Percentiles rank a stretch among this genome's conserved stretches.
Conservation (phyloP, 768 basidiomycete genomes). For the Leccinum pellstonianum region DNA sequence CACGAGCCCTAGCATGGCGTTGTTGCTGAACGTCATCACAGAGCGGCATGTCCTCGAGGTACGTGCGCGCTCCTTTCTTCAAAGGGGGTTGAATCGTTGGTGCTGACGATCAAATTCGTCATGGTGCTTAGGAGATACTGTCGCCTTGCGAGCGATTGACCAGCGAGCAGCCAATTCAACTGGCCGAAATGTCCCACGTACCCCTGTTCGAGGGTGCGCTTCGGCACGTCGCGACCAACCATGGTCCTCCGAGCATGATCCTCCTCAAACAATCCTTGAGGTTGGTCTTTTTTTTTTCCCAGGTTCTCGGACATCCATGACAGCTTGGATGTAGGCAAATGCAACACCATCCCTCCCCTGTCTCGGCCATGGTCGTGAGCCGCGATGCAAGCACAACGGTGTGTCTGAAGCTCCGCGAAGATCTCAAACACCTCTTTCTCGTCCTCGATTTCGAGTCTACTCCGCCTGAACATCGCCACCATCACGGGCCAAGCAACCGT, state of each 20-base stretch:
- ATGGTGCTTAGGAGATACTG: conserved; percentile 43
- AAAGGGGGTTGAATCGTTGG: not conserved
- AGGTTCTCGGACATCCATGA: not conserved
- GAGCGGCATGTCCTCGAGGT: conserved; percentile 22
- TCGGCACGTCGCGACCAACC: conserved; percentile 21
- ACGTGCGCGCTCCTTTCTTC: conserved; percentile 1
- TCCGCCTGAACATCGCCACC: conserved; percentile 37
- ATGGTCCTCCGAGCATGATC: conserved; percentile 36
- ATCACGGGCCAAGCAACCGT: not conserved
- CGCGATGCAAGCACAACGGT: conserved; percentile 60
- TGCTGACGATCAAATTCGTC: not conserved
- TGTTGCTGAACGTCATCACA: conserved; percentile 16
- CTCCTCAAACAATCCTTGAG: conserved; percentile 34
- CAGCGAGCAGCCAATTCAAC: conserved; percentile 42
- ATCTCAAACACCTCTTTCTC: conserved; percentile 41
- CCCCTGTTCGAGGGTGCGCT: conserved; percentile 49
- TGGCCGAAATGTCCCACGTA: conserved; percentile 46
- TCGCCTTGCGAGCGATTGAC: conserved; percentile 53
- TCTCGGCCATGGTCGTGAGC: conserved; percentile 49
- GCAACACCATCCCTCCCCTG: conserved; percentile 16
- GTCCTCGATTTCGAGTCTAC: conserved; percentile 59
- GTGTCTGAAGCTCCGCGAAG: conserved; percentile 41
- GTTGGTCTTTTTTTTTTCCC: conserved; percentile 13
- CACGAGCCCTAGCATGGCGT: not conserved
- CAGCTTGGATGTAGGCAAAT: conserved; percentile 22